These are phyloP conservation scores for Kwoniella sp. DNA, from an alignment of 768 basidiomycete genomes.

Conservation along the genomic window DNA sequence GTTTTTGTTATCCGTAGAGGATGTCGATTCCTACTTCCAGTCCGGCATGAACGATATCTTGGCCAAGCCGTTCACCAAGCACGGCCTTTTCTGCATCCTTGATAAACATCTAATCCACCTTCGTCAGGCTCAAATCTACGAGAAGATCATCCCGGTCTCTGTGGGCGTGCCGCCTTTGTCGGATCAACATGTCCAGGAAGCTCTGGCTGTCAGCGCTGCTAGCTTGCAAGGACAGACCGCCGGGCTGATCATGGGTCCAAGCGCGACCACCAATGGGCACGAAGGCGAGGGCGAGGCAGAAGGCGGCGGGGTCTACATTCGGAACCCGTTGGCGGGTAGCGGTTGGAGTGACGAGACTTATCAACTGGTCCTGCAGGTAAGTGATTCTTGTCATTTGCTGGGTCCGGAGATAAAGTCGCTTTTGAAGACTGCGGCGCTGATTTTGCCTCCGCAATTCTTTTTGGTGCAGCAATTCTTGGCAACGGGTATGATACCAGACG, in stretches of 20 bases:
- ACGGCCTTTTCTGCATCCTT: slow-evolving; percentile 85
- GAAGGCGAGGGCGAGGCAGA: slow-evolving; percentile 9
- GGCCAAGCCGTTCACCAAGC: slow-evolving; percentile 96
- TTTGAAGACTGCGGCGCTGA: no score
- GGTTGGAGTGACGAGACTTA: slow-evolving; percentile 89
- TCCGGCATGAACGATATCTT: slow-evolving; percentile 92
- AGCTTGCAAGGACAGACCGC: slow-evolving; percentile 13
- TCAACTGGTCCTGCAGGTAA: slow-evolving; percentile 69
- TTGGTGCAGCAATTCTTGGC: slow-evolving; percentile 40
- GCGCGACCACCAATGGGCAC: slow-evolving; percentile 8
- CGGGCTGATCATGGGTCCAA: slow-evolving; percentile 15
- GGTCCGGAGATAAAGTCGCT: neutral
- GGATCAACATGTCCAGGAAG: slow-evolving; percentile 54
- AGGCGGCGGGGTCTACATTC: slow-evolving; percentile 13
- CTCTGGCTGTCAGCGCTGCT: slow-evolving; percentile 40
- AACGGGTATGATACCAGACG: slow-evolving; percentile 46
- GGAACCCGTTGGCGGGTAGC: slow-evolving; percentile 81
- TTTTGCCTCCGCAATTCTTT: neutral
- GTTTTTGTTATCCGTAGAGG: slow-evolving; percentile 32
- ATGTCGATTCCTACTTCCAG: slow-evolving; percentile 46
- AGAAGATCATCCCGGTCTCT: slow-evolving; percentile 62
- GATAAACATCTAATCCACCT: slow-evolving; percentile 92
- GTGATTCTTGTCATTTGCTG: slow-evolving; percentile 1
- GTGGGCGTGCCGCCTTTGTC: slow-evolving; percentile 65
- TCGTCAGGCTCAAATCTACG: slow-evolving; percentile 79